phyloP scores from a whole-genome alignment of 371 early-diverging fungal species.

The Phascolomyces articulosus region DNA sequence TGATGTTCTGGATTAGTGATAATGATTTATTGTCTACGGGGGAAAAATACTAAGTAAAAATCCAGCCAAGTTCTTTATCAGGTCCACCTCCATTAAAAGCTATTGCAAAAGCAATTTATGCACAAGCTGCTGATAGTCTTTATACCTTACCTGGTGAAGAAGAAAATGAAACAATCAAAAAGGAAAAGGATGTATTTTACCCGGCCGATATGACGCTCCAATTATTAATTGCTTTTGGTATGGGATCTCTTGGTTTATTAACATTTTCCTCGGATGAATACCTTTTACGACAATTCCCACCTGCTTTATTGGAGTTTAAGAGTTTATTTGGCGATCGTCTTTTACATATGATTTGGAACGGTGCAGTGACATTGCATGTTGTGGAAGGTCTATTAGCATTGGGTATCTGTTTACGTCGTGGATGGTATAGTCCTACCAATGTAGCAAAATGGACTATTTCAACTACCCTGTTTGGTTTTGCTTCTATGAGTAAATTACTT shows the following conservation, averaged over 20 bases:
- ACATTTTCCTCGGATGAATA: slow-evolving; percentile 21
- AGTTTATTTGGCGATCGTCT: neutral
- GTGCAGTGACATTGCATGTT: slow-evolving; percentile 19
- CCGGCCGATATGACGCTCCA: slow-evolving; percentile 10
- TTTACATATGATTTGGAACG: slow-evolving; percentile 6
- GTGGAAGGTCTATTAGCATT: slow-evolving; percentile 25
- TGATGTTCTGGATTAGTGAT: no score
- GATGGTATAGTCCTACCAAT: slow-evolving; percentile 44
- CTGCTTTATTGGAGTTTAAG: slow-evolving; percentile 1
- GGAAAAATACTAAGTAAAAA: neutral
- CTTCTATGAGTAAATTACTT: slow-evolving; percentile 17
- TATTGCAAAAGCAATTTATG: slow-evolving; percentile 43
- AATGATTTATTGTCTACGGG: neutral
- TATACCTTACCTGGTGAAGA: slow-evolving; percentile 15
- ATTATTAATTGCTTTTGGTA: slow-evolving; percentile 7
- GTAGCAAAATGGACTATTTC: slow-evolving; percentile 37
- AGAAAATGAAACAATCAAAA: slow-evolving; percentile 20
- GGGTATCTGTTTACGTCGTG: slow-evolving; percentile 34
- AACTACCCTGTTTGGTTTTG: slow-evolving; percentile 34
- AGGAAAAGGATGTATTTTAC: slow-evolving; percentile 39
- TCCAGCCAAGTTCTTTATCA: slow-evolving; percentile 41
- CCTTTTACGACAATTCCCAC: slow-evolving; percentile 15
- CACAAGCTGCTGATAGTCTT: slow-evolving; percentile 32
- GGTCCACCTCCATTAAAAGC: slow-evolving; percentile 46
- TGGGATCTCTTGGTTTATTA: slow-evolving; percentile 16